phyloP scores from a whole-genome alignment of 805 yeast species.

The Tanozyma kutaoensis region DNA sequence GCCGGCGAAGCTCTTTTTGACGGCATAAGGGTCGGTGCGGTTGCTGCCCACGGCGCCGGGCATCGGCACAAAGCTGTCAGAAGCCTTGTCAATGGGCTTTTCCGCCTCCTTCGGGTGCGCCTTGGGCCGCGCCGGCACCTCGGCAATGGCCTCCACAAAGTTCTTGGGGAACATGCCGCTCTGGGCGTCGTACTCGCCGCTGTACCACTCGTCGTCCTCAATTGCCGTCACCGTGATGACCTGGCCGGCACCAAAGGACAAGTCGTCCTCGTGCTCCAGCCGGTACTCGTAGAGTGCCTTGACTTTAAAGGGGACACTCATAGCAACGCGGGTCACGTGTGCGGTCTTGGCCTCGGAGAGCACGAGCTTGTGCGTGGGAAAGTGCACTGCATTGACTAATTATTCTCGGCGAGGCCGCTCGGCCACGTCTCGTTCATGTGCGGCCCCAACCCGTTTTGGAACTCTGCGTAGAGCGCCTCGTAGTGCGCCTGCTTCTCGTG shows the following conservation, averaged over 20 bases:
- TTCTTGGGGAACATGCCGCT: slow-evolving; percentile 81
- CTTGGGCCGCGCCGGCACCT: not conserved
- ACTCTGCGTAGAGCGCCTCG: slow-evolving; percentile 20
- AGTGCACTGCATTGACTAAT: no score
- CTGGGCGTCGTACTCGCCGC: slow-evolving; percentile 52
- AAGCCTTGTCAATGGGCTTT: no score
- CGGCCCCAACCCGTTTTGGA: slow-evolving; percentile 28
- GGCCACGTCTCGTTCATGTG: slow-evolving; percentile 60
- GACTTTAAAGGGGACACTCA: slow-evolving; percentile 59
- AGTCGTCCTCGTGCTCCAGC: slow-evolving; percentile 65
- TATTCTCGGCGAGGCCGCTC: slow-evolving; percentile 14
- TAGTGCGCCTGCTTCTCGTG: slow-evolving; percentile 32
- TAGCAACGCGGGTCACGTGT: no score
- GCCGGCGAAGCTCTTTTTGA: slow-evolving; percentile 41
- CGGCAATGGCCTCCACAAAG: slow-evolving; percentile 42
- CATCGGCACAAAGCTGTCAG: slow-evolving; percentile 8
- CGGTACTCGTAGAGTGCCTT: slow-evolving; percentile 54
- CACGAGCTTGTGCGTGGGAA: no score
- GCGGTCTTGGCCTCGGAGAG: no score
- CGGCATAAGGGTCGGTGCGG: slow-evolving; percentile 30
- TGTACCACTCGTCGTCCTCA: slow-evolving; percentile 89
- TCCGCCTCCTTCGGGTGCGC: no score
- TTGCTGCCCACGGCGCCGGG: slow-evolving; percentile 15
- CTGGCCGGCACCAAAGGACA: slow-evolving; percentile 57
- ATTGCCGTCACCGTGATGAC: slow-evolving; percentile 59